phyloP scores from a whole-genome alignment of 306 rosid species.

The Dalbergia cultrata region DNA sequence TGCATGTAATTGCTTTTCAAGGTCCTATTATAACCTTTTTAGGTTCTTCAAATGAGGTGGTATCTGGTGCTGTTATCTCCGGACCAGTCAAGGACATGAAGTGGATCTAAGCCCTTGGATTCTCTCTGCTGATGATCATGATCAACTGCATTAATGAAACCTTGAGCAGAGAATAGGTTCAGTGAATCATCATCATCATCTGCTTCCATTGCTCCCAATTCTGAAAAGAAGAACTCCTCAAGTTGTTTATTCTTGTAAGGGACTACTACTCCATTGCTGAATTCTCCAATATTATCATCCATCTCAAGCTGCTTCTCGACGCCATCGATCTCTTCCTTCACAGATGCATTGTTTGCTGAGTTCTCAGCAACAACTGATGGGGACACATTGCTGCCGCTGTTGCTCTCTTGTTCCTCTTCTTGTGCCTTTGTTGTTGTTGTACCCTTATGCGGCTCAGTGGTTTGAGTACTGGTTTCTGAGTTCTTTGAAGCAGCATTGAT shows the following conservation, averaged over 20 bases:
- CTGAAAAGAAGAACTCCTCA: slow-evolving; percentile 67
- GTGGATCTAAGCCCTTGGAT: slow-evolving; percentile 63
- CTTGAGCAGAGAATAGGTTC: slow-evolving; percentile 58
- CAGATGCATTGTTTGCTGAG: slow-evolving; percentile 27
- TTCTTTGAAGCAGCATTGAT: slow-evolving; percentile 20
- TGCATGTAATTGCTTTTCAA: not conserved
- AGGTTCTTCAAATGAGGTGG: slow-evolving; percentile 41
- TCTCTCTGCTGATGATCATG: slow-evolving; percentile 45
- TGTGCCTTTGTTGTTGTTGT: slow-evolving; percentile 36
- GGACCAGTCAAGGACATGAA: slow-evolving; percentile 65
- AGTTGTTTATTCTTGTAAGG: slow-evolving; percentile 17
- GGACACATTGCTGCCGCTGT: slow-evolving; percentile 44
- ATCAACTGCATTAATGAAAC: slow-evolving; percentile 41
- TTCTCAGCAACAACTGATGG: slow-evolving; percentile 29
- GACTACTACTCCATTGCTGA: slow-evolving; percentile 40
- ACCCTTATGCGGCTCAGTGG: not conserved
- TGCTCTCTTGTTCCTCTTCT: slow-evolving; percentile 49
- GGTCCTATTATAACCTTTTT: slow-evolving; percentile 47
- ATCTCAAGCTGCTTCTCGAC: slow-evolving; percentile 43
- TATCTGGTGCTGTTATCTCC: slow-evolving; percentile 38
- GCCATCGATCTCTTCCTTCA: not conserved
- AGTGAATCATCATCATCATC: slow-evolving; percentile 52
- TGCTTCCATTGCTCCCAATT: slow-evolving; percentile 62
- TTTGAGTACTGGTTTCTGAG: not conserved
- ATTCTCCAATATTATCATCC: slow-evolving; percentile 45